Evolutionary conservation across 768 basidiomycete species (phyloP).

Genomic region (Rhodotorula diobovata): DNA sequence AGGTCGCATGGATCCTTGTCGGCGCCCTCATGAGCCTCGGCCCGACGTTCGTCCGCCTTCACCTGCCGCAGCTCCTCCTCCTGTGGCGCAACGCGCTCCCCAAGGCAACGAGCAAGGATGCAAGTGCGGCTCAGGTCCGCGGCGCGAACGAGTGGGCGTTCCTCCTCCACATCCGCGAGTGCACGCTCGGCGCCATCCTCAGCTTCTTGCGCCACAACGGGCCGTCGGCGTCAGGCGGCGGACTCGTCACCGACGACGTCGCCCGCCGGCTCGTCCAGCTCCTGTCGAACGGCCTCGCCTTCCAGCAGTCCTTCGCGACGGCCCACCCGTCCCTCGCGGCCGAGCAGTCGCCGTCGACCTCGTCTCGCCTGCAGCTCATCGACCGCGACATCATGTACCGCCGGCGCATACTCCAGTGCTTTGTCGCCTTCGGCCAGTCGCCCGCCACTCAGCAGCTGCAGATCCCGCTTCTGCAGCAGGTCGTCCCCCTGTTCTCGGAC

Average conservation of each 20-base stretch:
- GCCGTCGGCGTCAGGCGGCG: slow-evolving; percentile 46
- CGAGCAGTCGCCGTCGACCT: slow-evolving; percentile 47
- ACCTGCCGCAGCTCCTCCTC: slow-evolving; percentile 87
- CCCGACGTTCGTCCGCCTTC: slow-evolving; percentile 85
- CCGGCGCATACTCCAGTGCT: slow-evolving; percentile 82
- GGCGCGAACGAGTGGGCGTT: slow-evolving; percentile 81
- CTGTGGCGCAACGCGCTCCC: slow-evolving; percentile 96
- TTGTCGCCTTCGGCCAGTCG: slow-evolving; percentile 70
- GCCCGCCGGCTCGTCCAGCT: slow-evolving; percentile 80
- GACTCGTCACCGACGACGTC: slow-evolving; percentile 82
- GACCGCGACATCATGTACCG: slow-evolving; percentile 78
- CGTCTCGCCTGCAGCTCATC: slow-evolving; percentile 56
- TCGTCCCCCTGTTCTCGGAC: slow-evolving; percentile 75
- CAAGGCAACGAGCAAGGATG: slow-evolving; percentile 86
- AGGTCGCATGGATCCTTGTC: slow-evolving; percentile 90
- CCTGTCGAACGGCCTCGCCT: slow-evolving; percentile 81
- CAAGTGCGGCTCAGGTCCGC: slow-evolving; percentile 57
- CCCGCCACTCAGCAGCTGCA: slow-evolving; percentile 78
- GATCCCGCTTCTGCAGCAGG: slow-evolving; percentile 70
- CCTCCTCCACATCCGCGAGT: slow-evolving; percentile 82
- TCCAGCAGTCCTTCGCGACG: slow-evolving; percentile 74
- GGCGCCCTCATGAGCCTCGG: slow-evolving; percentile 86
- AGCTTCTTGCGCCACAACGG: slow-evolving; percentile 78
- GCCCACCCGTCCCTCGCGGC: slow-evolving; percentile 62
- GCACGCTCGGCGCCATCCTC: slow-evolving; percentile 79